Percentiles rank a stretch among this genome's conserved stretches.
Evolutionary conservation across 495 filamentous ascomycete genomes (phyloP).

Genomic region (Tuber indicum): DNA sequence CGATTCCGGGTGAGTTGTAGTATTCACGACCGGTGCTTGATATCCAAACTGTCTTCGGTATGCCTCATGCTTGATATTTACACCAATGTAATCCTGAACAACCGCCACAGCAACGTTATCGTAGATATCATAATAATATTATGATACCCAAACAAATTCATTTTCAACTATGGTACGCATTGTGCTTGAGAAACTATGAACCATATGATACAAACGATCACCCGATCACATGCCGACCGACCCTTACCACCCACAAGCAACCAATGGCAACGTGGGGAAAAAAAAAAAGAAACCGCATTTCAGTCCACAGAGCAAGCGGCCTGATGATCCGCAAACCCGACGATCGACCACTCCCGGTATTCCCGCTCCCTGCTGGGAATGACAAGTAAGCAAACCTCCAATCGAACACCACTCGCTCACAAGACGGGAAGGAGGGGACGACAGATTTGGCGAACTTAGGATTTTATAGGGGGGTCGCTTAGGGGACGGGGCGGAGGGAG

Average conservation of each 20-base stretch:
- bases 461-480: neutral
- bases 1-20: constrained; percentile 1
- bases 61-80: neutral
- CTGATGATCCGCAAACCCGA: neutral
- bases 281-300: neutral
- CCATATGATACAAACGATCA: neutral
- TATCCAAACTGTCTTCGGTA: neutral
- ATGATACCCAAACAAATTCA: neutral
- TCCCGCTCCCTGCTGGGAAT: neutral
- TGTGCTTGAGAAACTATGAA: neutral
- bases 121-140: neutral
- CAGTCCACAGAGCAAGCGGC: neutral
- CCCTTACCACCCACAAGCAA: neutral
- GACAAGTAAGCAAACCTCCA: neutral
- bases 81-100: neutral
- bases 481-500: neutral
- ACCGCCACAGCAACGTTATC: neutral
- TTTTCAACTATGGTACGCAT: neutral
- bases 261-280: neutral
- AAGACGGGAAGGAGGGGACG: neutral
- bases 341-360: neutral
- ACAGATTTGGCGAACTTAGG: neutral
- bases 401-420: neutral
- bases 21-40: neutral
- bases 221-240: neutral